Evolutionary conservation across 768 basidiomycete genomes (phyloP), one percentile per base, ranked within the genome.

Genomic region (Tulasnella sp.): DNA sequence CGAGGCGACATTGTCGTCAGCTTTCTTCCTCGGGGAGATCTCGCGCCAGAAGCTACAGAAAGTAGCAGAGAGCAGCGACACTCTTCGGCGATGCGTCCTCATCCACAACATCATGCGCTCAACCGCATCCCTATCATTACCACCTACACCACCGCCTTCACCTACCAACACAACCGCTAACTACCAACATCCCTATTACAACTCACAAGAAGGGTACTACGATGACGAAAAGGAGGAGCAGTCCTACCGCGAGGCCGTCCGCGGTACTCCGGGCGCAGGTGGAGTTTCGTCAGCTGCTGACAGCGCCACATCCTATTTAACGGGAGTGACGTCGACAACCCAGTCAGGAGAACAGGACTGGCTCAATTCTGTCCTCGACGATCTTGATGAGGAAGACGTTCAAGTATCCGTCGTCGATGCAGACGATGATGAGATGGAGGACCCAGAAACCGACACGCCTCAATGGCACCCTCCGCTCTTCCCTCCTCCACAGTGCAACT

Each of bases 291-390:
- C 53, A n/a, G 23, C 42, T 9, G 29, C 82, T 27, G 88, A 89
- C 76, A 80, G 88, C 78, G 89, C 88, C 66, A 87, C 88, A 32
- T 86, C 88, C 70, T 38, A 38, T 48, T 5, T 19, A n/a, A 26
- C 19, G 19, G 63, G 50, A 61, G 68, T 44, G 56, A 75, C 54
- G 70, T 73, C 65, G 67, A 66, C 62, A 74, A 49, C 27, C 23
- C 55, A 73, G 63, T 73, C 75, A 64, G 82, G 84, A 17, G 88
- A 92, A 71, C 82, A 81, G 55, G 78, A 82, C 66, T 91, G 88
- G 88, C 78, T 91, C 53, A 85, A 90, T 71, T 85, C 87, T 38
- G 73, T 91, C 56, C 70, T 90, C 65, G 84, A 89, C 73, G 79
- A 78, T 9, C 77, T 91, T 30, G 80, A 77, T 63, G 85, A 86